Evolutionary conservation across 306 rosid species (phyloP).

Genomic region (Lathyrus sativus): DNA sequence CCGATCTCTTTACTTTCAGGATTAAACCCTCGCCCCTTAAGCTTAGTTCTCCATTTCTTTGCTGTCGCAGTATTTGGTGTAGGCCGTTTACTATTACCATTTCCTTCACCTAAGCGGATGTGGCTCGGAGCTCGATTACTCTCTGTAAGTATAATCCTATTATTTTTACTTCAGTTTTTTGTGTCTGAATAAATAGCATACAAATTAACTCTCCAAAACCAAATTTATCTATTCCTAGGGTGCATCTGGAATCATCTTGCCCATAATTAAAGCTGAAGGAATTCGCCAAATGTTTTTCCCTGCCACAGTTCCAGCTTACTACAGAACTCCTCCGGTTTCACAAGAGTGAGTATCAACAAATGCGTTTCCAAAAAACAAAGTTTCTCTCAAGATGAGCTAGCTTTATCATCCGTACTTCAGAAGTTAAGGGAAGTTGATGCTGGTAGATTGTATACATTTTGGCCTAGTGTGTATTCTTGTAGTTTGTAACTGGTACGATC

Average conservation of each 20-base stretch:
- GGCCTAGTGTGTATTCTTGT: constrained; percentile 33
- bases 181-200: background rate
- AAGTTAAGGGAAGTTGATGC: constrained; percentile 22
- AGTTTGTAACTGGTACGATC: constrained; percentile 24
- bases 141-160: constrained; percentile 50
- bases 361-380: constrained; percentile 19
- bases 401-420: constrained; percentile 4
- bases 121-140: constrained; percentile 92
- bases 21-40: constrained; percentile 90
- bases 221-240: constrained; percentile 52
- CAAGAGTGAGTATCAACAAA: constrained; percentile 27
- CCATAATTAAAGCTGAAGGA: constrained; percentile 95
- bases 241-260: constrained; percentile 89
- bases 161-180: constrained; percentile 2
- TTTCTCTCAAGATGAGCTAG: constrained; percentile 23
- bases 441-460: constrained; percentile 33
- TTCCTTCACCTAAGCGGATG: constrained; percentile 82
- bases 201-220: background rate
- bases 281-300: constrained; percentile 97
- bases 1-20: constrained; percentile 93
- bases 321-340: constrained; percentile 65
- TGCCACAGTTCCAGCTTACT: constrained; percentile 84
- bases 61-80: constrained; percentile 94
- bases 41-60: constrained; percentile 93
- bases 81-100: constrained; percentile 83